A percentile compares a stretch with the other conserved stretches of the same genome.
These are phyloP conservation scores for Ophiognomonia clavigignenti-juglandacearum DNA, from an alignment of 2,329 filamentous ascomycete genomes.

Conservation along the genomic window DNA sequence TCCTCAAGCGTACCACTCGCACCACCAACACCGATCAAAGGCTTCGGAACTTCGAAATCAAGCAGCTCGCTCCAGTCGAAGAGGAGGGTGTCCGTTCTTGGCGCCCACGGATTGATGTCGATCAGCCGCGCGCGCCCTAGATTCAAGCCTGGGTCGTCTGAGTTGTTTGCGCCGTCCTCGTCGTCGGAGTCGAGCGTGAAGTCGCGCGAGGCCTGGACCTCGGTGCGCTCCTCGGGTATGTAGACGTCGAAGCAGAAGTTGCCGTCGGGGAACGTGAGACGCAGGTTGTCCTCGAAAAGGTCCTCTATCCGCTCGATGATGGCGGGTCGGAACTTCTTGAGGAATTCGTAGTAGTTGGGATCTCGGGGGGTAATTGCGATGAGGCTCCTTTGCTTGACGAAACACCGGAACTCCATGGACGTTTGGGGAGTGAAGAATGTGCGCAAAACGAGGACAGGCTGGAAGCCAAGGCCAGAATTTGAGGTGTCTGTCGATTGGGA, in stretches of 20 bases:
- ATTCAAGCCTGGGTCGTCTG: constrained; percentile 39
- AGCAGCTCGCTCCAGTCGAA: constrained; percentile 90
- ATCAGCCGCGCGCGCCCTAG: constrained; percentile 78
- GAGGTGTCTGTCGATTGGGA: constrained; percentile 22
- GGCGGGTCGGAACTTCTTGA: constrained; percentile 57
- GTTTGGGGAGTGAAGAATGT: constrained; percentile 87
- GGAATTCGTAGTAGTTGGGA: constrained; percentile 83
- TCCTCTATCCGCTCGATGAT: constrained; percentile 65
- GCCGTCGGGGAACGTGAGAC: constrained; percentile 74
- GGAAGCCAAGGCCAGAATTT: constrained; percentile 40
- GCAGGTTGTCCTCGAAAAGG: constrained; percentile 72
- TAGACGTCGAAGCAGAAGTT: constrained; percentile 92
- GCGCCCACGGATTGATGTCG: constrained; percentile 94
- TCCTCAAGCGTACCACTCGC: constrained; percentile 24
- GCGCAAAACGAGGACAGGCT: constrained; percentile 77
- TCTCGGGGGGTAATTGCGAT: constrained; percentile 86
- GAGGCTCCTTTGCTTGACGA: constrained; percentile 77
- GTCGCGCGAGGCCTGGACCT: not conserved
- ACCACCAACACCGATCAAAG: constrained; percentile 46
- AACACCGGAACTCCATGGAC: constrained; percentile 90
- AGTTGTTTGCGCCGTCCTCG: constrained; percentile 43
- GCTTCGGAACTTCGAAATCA: constrained; percentile 58
- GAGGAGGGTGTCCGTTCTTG: constrained; percentile 79
- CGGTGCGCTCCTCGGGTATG: constrained; percentile 56
- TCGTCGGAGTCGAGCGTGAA: constrained; percentile 25